phyloP scores from a whole-genome alignment of 331 rosid genomes.

The Prunus yedoensis region DNA sequence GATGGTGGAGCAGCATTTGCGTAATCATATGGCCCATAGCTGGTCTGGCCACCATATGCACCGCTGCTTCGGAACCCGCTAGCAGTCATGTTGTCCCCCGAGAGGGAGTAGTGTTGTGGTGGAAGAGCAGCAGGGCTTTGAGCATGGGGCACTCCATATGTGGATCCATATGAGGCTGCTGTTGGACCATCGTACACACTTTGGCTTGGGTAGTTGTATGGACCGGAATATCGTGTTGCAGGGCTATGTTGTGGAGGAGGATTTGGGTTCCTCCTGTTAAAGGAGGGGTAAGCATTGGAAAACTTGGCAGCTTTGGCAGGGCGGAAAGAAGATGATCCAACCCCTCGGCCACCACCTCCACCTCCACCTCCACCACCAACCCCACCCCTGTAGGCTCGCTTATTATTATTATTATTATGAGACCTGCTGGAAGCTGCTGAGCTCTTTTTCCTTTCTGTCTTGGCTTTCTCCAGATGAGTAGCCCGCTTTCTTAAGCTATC shows the following conservation, averaged over 20 bases:
- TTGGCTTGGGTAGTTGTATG: slow-evolving; percentile 50
- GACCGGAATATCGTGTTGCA: slow-evolving; percentile 50
- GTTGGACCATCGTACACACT: slow-evolving; percentile 45
- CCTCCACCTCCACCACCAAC: slow-evolving; percentile 33
- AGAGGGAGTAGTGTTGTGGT: slow-evolving; percentile 59
- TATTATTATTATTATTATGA: slow-evolving; percentile 51
- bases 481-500: slow-evolving; percentile 55
- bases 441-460: slow-evolving; percentile 61
- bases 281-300: slow-evolving; percentile 43
- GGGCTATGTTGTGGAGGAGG: slow-evolving; percentile 66
- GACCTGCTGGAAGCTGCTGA: slow-evolving; percentile 44
- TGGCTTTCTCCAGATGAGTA: slow-evolving; percentile 51
- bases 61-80: slow-evolving; percentile 39
- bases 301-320: slow-evolving; percentile 58
- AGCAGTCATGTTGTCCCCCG: slow-evolving; percentile 45
- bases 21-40: slow-evolving; percentile 52
- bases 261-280: slow-evolving; percentile 48
- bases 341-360: slow-evolving; percentile 39
- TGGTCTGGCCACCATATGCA: slow-evolving; percentile 59
- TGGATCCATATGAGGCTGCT: slow-evolving; percentile 45
- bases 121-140: slow-evolving; percentile 63
- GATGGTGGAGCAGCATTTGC: slow-evolving; percentile 47
- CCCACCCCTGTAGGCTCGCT: slow-evolving; percentile 30
- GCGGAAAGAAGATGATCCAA: slow-evolving; percentile 46
- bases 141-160: slow-evolving; percentile 47